Evolutionary conservation across 768 basidiomycete species (phyloP).

Genomic region (Suillus placidus): DNA sequence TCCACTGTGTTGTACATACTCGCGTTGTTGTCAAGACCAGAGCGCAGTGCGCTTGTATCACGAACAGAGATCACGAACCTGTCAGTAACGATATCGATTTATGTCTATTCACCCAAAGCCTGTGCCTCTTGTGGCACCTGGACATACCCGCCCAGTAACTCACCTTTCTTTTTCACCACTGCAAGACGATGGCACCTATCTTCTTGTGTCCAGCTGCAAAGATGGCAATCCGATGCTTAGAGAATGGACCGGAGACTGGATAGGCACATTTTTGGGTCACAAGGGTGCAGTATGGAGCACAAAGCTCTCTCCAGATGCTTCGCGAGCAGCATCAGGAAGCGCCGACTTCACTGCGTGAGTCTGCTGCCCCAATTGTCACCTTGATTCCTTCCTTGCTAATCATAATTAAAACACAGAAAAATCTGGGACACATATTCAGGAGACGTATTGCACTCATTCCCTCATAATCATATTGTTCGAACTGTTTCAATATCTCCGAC

Average conservation of each 20-base stretch:
- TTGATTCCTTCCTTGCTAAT: slow-evolving; percentile 10
- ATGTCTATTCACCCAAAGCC: slow-evolving; percentile 70
- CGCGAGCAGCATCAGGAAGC: slow-evolving; percentile 88
- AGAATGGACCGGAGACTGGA: slow-evolving; percentile 99
- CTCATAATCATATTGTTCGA: slow-evolving; percentile 98
- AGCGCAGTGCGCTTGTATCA: slow-evolving; percentile 53
- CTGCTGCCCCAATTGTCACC: neutral
- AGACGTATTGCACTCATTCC: slow-evolving; percentile 88
- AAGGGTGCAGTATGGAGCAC: slow-evolving; percentile 98
- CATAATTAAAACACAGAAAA: slow-evolving; percentile 57
- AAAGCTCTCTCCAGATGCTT: slow-evolving; percentile 84
- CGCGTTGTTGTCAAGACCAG: slow-evolving; percentile 24
- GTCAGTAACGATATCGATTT: slow-evolving; percentile 44
- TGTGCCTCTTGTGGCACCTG: slow-evolving; percentile 81
- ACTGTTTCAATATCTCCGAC: slow-evolving; percentile 85
- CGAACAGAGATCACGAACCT: slow-evolving; percentile 16
- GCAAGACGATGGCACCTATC: slow-evolving; percentile 82
- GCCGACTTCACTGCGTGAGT: slow-evolving; percentile 97
- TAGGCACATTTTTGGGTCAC: slow-evolving; percentile 88
- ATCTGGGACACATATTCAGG: slow-evolving; percentile 96
- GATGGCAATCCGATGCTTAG: slow-evolving; percentile 98
- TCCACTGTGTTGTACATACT: neutral
- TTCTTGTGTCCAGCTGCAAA: slow-evolving; percentile 96
- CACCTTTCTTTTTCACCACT: slow-evolving; percentile 91
- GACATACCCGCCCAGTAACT: slow-evolving; percentile 86